These are phyloP conservation scores for Clavispora asparagi DNA, from an alignment of 805 yeast genomes.

Conservation along the genomic window DNA sequence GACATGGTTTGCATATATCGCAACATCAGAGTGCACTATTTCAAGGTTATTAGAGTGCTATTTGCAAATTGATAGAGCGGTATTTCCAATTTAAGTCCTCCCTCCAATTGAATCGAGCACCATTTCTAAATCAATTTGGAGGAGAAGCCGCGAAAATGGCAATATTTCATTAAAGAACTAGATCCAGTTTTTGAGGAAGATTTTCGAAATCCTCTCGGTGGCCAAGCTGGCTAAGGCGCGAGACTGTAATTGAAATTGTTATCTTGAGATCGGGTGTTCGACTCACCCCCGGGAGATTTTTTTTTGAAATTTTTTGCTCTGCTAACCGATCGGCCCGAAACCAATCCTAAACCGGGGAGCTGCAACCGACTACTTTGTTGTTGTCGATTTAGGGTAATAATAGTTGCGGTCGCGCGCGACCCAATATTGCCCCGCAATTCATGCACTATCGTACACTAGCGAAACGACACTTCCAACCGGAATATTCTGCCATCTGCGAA, in stretches of 20 bases:
- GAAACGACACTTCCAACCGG: not conserved
- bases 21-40: too few relatives aligned
- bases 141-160: not conserved
- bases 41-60: too few relatives aligned
- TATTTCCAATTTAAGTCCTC: too few relatives aligned
- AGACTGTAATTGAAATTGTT: conserved; percentile 6
- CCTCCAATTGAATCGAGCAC: too few relatives aligned
- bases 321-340: not conserved
- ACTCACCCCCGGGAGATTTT: conserved; percentile 9
- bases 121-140: too few relatives aligned
- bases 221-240: conserved; percentile 11
- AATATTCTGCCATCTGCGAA: too few relatives aligned
- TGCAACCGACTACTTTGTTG: not conserved
- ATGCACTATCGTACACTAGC: not conserved
- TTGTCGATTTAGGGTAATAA: not conserved
- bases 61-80: too few relatives aligned
- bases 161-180: not conserved
- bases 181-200: not conserved
- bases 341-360: too few relatives aligned
- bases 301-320: conserved; percentile 1
- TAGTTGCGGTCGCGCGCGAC: not conserved
- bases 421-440: not conserved
- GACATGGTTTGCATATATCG: too few relatives aligned
- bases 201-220: conserved; percentile 6
- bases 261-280: conserved; percentile 12